A percentile compares a stretch with the other conserved stretches of the same genome.
Conservation (phyloP, 331 rosid genomes). For the Stylosanthes scabra region DNA sequence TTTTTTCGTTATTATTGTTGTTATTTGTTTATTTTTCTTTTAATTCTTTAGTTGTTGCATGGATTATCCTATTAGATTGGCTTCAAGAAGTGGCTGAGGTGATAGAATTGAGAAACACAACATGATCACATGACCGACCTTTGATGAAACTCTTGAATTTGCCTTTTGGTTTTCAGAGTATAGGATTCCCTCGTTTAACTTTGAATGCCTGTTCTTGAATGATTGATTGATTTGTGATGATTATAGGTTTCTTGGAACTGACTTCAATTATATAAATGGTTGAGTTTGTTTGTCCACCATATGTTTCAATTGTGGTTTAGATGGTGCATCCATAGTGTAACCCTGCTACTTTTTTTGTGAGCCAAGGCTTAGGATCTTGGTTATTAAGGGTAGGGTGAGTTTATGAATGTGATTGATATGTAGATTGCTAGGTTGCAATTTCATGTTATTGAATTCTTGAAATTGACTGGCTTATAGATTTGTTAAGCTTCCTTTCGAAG, state of each 20-base stretch:
- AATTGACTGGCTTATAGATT: slow-evolving; percentile 14
- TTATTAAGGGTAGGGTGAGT: slow-evolving; percentile 29
- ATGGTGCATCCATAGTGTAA: slow-evolving; percentile 7
- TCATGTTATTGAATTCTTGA: slow-evolving; percentile 35
- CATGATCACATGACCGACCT: slow-evolving; percentile 14
- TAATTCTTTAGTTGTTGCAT: slow-evolving; percentile 27
- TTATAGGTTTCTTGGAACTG: slow-evolving; percentile 34
- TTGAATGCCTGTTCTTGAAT: slow-evolving; percentile 12
- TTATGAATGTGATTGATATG: slow-evolving; percentile 25
- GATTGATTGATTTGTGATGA: slow-evolving; percentile 9
- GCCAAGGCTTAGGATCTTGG: slow-evolving; percentile 22
- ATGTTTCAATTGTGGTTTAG: slow-evolving; percentile 3
- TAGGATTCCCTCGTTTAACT: slow-evolving; percentile 13
- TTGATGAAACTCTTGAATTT: slow-evolving; percentile 12
- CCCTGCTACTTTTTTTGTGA: slow-evolving; percentile 20
- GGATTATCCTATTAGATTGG: slow-evolving; percentile 9
- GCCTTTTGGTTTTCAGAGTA: slow-evolving; percentile 20
- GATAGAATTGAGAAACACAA: slow-evolving; percentile 19
- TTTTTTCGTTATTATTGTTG: neutral
- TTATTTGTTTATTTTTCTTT: neutral
- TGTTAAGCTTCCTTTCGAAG: slow-evolving; percentile 15
- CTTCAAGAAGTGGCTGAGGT: slow-evolving; percentile 6
- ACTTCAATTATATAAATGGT: slow-evolving; percentile 15
- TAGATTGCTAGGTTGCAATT: slow-evolving; percentile 44
- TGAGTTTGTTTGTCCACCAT: neutral